These are phyloP conservation scores for Pythium diclinum DNA, from an alignment of 352 stramenopile genomes.

Conservation along the genomic window DNA sequence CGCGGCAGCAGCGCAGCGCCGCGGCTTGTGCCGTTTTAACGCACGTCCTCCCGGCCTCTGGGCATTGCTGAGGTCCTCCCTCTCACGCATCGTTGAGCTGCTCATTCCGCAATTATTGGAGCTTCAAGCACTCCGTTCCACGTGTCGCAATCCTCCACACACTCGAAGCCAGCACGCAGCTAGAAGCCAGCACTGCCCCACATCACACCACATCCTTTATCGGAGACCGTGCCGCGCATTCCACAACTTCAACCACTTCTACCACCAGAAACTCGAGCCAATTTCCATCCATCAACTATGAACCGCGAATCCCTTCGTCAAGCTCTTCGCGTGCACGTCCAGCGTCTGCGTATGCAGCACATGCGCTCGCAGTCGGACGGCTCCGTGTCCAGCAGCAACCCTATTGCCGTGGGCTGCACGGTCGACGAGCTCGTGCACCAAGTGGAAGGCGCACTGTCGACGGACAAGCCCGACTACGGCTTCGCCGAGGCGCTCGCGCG, in stretches of 20 bases:
- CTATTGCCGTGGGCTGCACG: conserved; percentile 8
- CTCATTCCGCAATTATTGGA: conserved; percentile 4
- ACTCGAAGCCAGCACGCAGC: too few species aligned
- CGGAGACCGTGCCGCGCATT: too few species aligned
- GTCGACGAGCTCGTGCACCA: conserved; percentile 21
- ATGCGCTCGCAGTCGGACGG: conserved; percentile 8
- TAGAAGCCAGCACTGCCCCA: too few species aligned
- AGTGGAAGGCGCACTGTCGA: conserved; percentile 18
- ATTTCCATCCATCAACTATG: conserved; percentile 10
- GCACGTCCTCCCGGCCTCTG: not conserved
- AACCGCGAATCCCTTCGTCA: conserved; percentile 19
- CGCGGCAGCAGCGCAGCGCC: too few species aligned
- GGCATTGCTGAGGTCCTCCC: not conserved
- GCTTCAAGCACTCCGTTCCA: conserved; percentile 4
- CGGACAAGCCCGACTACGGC: conserved; percentile 18
- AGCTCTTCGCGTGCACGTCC: conserved; percentile 19
- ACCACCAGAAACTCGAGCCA: too few species aligned
- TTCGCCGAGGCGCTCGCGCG: conserved; percentile 16
- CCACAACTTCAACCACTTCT: conserved; percentile 13
- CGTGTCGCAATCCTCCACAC: conserved; percentile 1
- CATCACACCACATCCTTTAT: not conserved
- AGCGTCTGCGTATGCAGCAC: conserved; percentile 17
- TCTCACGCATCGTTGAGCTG: not conserved
- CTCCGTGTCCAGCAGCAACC: too few species aligned
- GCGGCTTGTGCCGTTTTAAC: not conserved